A percentile compares a stretch with the other conserved stretches of the same genome.
Evolutionary conservation across 106 monocot species (phyloP).

Genomic region (Dendrobium nobile): DNA sequence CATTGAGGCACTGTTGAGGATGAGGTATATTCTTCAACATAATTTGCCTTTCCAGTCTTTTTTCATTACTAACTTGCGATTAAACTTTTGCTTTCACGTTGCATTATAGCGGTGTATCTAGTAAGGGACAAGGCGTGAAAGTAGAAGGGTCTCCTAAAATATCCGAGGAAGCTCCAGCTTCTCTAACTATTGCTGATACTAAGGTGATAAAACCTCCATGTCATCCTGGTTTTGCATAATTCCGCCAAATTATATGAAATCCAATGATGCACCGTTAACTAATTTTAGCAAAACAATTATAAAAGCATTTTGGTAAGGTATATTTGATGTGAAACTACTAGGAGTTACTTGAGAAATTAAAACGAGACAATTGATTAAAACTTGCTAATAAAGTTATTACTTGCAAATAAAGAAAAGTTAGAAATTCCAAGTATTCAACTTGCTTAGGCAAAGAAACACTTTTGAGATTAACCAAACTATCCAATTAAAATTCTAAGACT

Average conservation of each 20-base stretch:
- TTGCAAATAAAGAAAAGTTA: no score
- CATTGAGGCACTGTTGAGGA: constrained; percentile 76
- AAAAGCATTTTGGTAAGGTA: no score
- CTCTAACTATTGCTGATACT: constrained; percentile 54
- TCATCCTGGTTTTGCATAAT: not conserved
- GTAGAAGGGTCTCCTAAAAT: constrained; percentile 35
- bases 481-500: no score
- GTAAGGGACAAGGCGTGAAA: constrained; percentile 57
- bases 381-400: no score
- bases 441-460: no score
- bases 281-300: not conserved
- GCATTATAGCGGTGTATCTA: constrained; percentile 46
- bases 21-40: constrained; percentile 29
- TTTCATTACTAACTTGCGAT: not conserved
- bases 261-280: not conserved
- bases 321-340: no score
- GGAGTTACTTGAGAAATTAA: no score
- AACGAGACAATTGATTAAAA: no score
- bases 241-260: not conserved
- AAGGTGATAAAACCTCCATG: constrained; percentile 35
- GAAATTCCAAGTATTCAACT: no score
- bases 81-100: not conserved
- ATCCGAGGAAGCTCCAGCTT: constrained; percentile 23
- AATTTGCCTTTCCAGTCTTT: not conserved
- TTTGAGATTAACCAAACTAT: no score